Conservation (phyloP, 805 yeast species). For the Yarrowia keelungensis region DNA sequence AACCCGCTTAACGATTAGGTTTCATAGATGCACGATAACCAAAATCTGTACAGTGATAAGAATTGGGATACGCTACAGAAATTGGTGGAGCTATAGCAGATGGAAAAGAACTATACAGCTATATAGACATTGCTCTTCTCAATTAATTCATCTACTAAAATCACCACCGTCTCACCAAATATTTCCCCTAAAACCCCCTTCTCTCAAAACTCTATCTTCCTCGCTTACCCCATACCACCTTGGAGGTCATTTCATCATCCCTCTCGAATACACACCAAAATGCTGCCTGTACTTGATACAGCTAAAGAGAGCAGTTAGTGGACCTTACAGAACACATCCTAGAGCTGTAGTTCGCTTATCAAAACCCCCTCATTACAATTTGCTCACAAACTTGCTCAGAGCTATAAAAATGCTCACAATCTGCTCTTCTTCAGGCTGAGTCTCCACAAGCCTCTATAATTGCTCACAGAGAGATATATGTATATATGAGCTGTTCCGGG, state of each 20-base stretch:
- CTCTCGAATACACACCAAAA: neutral
- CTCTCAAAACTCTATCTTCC: neutral
- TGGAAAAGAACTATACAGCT: too few species aligned
- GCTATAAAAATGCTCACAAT: conserved; percentile 11
- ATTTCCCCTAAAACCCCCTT: neutral
- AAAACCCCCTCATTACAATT: neutral
- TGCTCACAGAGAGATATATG: neutral
- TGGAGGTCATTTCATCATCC: conserved; percentile 14
- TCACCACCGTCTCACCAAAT: too few species aligned
- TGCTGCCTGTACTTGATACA: too few species aligned
- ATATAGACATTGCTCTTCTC: too few species aligned
- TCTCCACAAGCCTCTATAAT: neutral
- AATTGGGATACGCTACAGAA: too few species aligned
- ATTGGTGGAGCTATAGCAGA: too few species aligned
- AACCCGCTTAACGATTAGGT: neutral
- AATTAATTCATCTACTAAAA: too few species aligned
- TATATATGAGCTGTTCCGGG: neutral
- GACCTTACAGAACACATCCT: too few species aligned
- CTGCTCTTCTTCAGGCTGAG: conserved; percentile 1
- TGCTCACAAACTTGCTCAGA: conserved; percentile 18
- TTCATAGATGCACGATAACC: conserved; percentile 17
- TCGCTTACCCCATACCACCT: neutral
- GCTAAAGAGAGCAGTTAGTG: too few species aligned
- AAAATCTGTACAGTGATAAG: neutral
- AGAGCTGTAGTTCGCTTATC: too few species aligned